Evolutionary conservation across 345 rosid species (phyloP).

Genomic region (Durio zibethinus): DNA sequence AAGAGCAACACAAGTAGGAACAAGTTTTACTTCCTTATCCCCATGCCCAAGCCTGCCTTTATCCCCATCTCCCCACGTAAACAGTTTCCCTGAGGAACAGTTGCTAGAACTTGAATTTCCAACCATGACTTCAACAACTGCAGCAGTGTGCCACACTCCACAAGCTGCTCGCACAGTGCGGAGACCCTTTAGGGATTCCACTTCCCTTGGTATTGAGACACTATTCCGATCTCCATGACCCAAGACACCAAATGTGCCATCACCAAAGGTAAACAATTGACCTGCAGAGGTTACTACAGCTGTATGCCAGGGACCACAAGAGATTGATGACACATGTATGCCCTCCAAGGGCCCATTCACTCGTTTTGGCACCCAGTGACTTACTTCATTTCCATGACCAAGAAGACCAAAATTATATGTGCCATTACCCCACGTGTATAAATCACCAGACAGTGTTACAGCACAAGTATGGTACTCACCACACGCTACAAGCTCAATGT

Average conservation of each 20-base stretch:
- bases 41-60: conserved; percentile 98
- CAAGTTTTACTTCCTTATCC: conserved; percentile 85
- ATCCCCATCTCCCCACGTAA: conserved; percentile 99
- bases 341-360: conserved; percentile 76
- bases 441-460: conserved; percentile 81
- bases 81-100: conserved; percentile 90
- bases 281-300: conserved; percentile 77
- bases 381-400: conserved; percentile 75
- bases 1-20: conserved; percentile 94
- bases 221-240: conserved; percentile 74
- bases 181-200: conserved; percentile 73
- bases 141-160: conserved; percentile 92
- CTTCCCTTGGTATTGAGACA: conserved; percentile 66
- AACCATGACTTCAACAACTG: conserved; percentile 95
- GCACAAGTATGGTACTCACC: conserved; percentile 79
- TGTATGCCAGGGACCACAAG: conserved; percentile 90
- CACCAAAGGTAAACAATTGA: conserved; percentile 74
- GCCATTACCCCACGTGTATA: conserved; percentile 82
- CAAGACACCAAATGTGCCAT: conserved; percentile 78
- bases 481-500: conserved; percentile 70
- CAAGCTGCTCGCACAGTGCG: conserved; percentile 76
- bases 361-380: conserved; percentile 79
- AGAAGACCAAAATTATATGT: conserved; percentile 68
- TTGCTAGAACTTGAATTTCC: conserved; percentile 90
- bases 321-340: conserved; percentile 67